These are phyloP conservation scores for Trichocomaceae sp. DNA, from an alignment of 2,329 filamentous ascomycete species.

Conservation along the genomic window DNA sequence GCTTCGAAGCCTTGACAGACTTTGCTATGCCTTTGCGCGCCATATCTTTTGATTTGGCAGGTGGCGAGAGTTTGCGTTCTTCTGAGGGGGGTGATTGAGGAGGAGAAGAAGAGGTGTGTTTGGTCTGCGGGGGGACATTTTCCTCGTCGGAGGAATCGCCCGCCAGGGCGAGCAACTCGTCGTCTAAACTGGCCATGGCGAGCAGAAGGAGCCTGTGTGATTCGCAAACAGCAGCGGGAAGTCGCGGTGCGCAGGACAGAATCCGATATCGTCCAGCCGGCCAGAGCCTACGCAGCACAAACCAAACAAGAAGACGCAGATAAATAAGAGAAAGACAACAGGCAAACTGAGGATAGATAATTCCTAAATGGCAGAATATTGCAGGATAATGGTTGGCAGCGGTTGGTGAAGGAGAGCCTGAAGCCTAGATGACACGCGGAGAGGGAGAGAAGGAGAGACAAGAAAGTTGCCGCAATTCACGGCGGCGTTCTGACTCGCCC, in stretches of 20 bases:
- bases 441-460: neutral
- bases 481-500: neutral
- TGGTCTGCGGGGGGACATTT: slow-evolving; percentile 48
- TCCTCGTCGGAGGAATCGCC: slow-evolving; percentile 61
- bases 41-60: slow-evolving; percentile 39
- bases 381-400: neutral
- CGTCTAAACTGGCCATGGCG: slow-evolving; percentile 72
- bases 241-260: neutral
- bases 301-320: neutral
- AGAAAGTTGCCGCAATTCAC: slow-evolving; percentile 5
- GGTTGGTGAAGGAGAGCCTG: neutral
- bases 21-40: slow-evolving; percentile 43
- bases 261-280: slow-evolving; percentile 3
- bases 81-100: slow-evolving; percentile 47
- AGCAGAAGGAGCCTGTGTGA: slow-evolving; percentile 13
- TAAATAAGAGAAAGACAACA: neutral
- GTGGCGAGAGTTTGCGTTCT: slow-evolving; percentile 32
- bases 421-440: neutral
- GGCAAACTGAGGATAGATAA: neutral
- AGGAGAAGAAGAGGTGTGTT: slow-evolving; percentile 50
- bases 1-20: slow-evolving; percentile 18
- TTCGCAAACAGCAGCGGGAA: neutral
- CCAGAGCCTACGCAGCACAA: slow-evolving; percentile 1
- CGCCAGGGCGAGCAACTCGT: slow-evolving; percentile 86
- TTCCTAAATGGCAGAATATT: neutral